Conservation (phyloP, 2,329 filamentous ascomycete genomes). For the Aspergillus pseudoviridinutans region DNA sequence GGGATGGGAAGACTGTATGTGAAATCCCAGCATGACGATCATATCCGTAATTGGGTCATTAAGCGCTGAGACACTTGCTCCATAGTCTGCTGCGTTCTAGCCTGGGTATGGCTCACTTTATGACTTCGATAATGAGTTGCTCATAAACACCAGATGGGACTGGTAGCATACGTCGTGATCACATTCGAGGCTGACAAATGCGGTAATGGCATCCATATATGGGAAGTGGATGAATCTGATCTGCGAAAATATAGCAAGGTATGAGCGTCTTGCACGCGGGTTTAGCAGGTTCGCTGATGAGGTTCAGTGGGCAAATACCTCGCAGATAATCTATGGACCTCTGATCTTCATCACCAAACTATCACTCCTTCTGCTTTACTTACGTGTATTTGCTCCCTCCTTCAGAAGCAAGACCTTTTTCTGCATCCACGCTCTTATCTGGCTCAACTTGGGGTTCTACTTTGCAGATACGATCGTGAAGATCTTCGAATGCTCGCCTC, state of each 20-base stretch:
- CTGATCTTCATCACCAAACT: constrained; percentile 27
- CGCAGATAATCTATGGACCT: constrained; percentile 24
- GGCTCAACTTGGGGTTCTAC: constrained; percentile 24
- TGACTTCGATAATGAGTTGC: not conserved
- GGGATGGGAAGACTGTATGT: constrained; percentile 22
- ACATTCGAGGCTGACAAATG: constrained; percentile 17
- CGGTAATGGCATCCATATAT: constrained; percentile 18
- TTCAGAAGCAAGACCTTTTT: constrained; percentile 14
- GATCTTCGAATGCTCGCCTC: constrained; percentile 23
- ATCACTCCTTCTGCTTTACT: constrained; percentile 25
- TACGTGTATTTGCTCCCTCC: constrained; percentile 21
- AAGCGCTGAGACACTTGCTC: not conserved
- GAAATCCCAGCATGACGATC: not conserved
- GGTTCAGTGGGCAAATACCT: constrained; percentile 18
- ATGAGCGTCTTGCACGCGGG: not conserved
- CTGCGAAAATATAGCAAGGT: constrained; percentile 16
- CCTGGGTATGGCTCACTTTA: constrained; percentile 13
- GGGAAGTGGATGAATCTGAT: constrained; percentile 14
- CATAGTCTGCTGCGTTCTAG: constrained; percentile 16
- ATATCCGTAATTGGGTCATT: not conserved
- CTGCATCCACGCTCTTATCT: constrained; percentile 21
- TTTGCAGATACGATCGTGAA: constrained; percentile 20
- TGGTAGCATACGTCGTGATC: constrained; percentile 20
- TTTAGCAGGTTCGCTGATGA: not conserved
- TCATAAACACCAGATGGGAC: constrained; percentile 16